A percentile compares a stretch with the other conserved stretches of the same genome.
phyloP scores from a whole-genome alignment of 1,284 basidiomycete genomes.

The Omphalotus olearius region DNA sequence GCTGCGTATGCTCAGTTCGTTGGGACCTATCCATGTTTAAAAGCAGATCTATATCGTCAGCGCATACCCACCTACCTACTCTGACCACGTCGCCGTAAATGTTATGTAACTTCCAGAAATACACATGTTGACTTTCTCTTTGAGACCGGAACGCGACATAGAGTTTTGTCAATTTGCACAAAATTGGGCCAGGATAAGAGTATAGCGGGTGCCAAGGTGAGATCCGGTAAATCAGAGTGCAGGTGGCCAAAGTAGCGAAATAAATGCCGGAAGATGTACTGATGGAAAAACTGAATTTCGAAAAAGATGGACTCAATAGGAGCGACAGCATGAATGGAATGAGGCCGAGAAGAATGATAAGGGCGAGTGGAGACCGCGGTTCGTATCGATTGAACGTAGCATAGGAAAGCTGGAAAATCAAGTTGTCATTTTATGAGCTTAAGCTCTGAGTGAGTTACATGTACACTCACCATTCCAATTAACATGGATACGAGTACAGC shows the following conservation, averaged over 20 bases:
- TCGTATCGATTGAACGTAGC: conserved; percentile 1
- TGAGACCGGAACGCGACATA: conserved; percentile 15
- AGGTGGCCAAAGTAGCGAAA: not conserved
- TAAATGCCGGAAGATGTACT: conserved; percentile 3
- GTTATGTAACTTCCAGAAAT: conserved; percentile 18
- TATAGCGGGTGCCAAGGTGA: conserved; percentile 23
- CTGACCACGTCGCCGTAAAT: conserved; percentile 22
- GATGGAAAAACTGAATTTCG: not conserved
- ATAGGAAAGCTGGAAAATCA: not conserved
- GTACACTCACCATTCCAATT: too few relatives aligned
- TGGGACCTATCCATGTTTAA: conserved; percentile 20
- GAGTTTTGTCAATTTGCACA: conserved; percentile 20
- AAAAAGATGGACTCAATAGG: not conserved
- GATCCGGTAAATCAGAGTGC: conserved; percentile 18
- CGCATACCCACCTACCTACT: conserved; percentile 15
- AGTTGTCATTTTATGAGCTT: too few relatives aligned
- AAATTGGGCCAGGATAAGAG: conserved; percentile 21
- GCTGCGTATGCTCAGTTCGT: conserved; percentile 24
- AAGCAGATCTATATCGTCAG: not conserved
- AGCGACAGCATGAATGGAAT: not conserved
- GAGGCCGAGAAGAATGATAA: not conserved
- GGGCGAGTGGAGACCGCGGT: conserved; percentile 3
- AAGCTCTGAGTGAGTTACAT: too few relatives aligned
- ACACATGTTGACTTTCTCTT: conserved; percentile 19
- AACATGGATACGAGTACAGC: too few relatives aligned